A percentile compares a stretch with the other conserved stretches of the same genome.
Evolutionary conservation across 2,329 filamentous ascomycete genomes (phyloP).

Genomic region (Paracoccidioides lutzii): DNA sequence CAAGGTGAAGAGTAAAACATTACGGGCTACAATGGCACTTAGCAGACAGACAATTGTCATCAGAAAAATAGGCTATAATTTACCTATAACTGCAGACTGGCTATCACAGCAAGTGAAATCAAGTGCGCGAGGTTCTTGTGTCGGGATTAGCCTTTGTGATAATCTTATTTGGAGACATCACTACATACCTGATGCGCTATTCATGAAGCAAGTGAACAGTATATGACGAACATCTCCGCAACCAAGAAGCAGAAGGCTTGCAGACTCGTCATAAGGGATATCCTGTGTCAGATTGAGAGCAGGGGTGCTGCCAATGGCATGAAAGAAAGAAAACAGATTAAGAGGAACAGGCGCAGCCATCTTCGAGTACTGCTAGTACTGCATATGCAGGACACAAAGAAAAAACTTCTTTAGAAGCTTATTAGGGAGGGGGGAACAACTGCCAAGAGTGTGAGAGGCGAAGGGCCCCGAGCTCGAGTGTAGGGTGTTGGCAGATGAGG

Average conservation of each 20-base stretch:
- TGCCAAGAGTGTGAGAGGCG: background rate
- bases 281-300: constrained; percentile 38
- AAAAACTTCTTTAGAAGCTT: background rate
- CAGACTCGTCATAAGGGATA: constrained; percentile 39
- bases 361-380: background rate
- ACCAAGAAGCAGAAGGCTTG: constrained; percentile 41
- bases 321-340: constrained; percentile 20
- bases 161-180: background rate
- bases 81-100: constrained; percentile 40
- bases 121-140: constrained; percentile 24
- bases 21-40: constrained; percentile 35
- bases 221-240: constrained; percentile 47
- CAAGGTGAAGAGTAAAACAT: constrained; percentile 41
- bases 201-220: constrained; percentile 38
- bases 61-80: constrained; percentile 6
- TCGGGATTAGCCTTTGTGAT: background rate
- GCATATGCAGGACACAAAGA: background rate
- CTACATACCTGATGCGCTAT: background rate
- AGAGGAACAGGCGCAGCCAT: constrained; percentile 11
- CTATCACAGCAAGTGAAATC: constrained; percentile 47
- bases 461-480: background rate
- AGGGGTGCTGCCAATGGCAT: constrained; percentile 38
- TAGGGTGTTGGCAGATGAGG: background rate
- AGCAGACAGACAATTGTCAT: background rate
- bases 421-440: background rate